Base-by-base conservation (phyloP, 352 stramenopile genomes). In the Pythium grandisporangium region DNA sequence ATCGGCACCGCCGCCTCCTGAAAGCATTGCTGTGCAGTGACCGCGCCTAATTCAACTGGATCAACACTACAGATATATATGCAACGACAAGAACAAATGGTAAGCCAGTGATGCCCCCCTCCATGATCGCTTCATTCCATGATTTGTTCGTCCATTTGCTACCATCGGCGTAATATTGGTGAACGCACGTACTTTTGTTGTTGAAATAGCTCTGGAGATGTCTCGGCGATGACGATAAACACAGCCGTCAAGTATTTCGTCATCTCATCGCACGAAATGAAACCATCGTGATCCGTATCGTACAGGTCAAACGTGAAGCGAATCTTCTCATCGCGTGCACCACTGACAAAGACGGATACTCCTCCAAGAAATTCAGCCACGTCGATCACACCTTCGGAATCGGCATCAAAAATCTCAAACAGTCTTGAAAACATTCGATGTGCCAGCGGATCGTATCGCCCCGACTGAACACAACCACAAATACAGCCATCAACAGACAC, bases 261-360 rank as follows among this genome's bases (percentile, higher is more conserved):
- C 82, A 95, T 94, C 52, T 95, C 82, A 45, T 72, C 58, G 27
- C 77, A 66, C 24, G 71, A 74, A 45, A 95, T 91, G 58, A 74
- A 86, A 6, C 79, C 83, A 51, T 95, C 81, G 26, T 63, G 66
- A 53, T 95, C 81, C 37, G 57, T 55, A 23, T 96, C 84, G 51
- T 88, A 95, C 8, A 96, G 63, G 35, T 92, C 75, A 51, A 95
- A 95, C 17, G 69, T 88, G 14, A 79, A 55, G 3, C 61, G 67
- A 37, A 93, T 86, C 51, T 93, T 93, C 43, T 95, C 76, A 27
- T 92, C 76, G 12, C 73, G 72, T 17, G 90, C 75, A 19, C 84
- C 84, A 19, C 61, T 76, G 3, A 71, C 74, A 36, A 95, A 87
- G 25, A 94, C 74, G 5, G 78, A 90, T 5, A 95, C 53, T 13